Conservation (phyloP, 805 yeast species). For the Kodamaea neixiangensis region DNA sequence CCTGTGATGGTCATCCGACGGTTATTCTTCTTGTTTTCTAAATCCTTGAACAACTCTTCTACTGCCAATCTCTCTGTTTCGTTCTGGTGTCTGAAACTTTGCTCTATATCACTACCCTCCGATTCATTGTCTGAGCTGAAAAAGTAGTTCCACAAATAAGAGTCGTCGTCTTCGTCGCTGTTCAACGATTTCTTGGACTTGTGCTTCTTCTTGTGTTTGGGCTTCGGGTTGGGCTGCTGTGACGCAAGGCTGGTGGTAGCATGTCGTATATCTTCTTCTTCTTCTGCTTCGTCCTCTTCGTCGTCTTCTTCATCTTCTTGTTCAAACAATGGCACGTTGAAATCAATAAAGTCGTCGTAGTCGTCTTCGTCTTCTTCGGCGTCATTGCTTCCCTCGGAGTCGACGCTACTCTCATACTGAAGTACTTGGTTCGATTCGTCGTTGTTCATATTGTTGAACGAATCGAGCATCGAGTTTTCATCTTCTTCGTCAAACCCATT, state of each 20-base stretch:
- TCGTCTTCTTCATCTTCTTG: conserved; percentile 12
- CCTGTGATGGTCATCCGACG: conserved; percentile 10
- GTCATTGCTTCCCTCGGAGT: conserved; percentile 33
- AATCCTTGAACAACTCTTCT: conserved; percentile 27
- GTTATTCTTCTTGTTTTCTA: conserved; percentile 16
- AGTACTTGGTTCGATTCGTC: conserved; percentile 34
- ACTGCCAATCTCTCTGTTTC: conserved; percentile 22
- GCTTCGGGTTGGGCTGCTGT: conserved; percentile 1
- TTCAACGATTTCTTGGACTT: conserved; percentile 16
- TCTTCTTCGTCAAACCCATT: conserved; percentile 11
- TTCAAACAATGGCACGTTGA: conserved; percentile 32
- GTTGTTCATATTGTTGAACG: conserved; percentile 22
- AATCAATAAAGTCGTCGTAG: conserved; percentile 41
- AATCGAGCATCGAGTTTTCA: conserved; percentile 17
- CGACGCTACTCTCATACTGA: conserved; percentile 41
- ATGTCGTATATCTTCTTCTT: conserved; percentile 4
- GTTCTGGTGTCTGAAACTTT: conserved; percentile 16
- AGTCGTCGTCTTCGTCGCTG: conserved; percentile 60
- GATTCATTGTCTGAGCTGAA: conserved; percentile 48
- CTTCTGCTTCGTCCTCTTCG: conserved; percentile 7
- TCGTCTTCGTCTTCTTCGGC: conserved; percentile 42
- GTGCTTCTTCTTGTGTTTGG: conserved; percentile 12
- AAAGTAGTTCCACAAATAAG: conserved; percentile 74
- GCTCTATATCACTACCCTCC: conserved; percentile 24
- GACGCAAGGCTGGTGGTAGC: not conserved